phyloP scores from a whole-genome alignment of 2,329 filamentous ascomycete species.

The Chaetomiaceae sp. region DNA sequence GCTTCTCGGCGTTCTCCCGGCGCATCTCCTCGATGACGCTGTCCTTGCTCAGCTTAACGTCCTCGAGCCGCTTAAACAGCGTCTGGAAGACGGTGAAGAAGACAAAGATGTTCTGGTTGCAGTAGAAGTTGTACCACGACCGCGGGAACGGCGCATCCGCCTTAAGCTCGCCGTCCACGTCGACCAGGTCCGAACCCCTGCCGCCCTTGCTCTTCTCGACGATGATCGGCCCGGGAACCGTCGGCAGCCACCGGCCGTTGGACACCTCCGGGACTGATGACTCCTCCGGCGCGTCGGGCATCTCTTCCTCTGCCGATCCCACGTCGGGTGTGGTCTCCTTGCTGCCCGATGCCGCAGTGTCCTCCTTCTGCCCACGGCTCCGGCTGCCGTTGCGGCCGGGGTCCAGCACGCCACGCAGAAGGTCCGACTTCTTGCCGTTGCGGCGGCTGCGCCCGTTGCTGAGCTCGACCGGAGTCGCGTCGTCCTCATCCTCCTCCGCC shows the following conservation, averaged over 20 bases:
- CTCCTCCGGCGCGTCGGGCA: slow-evolving; percentile 57
- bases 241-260: slow-evolving; percentile 61
- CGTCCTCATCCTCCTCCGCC: slow-evolving; percentile 73
- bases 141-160: slow-evolving; percentile 77
- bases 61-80: slow-evolving; percentile 78
- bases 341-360: slow-evolving; percentile 70
- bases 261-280: slow-evolving; percentile 55
- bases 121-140: slow-evolving; percentile 82
- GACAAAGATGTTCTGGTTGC: slow-evolving; percentile 85
- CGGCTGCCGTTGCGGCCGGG: slow-evolving; percentile 66
- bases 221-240: slow-evolving; percentile 52
- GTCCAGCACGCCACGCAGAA: slow-evolving; percentile 83
- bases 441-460: slow-evolving; percentile 64
- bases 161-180: slow-evolving; percentile 60
- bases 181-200: slow-evolving; percentile 41
- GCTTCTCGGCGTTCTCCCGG: slow-evolving; percentile 69
- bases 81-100: slow-evolving; percentile 92
- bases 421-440: slow-evolving; percentile 70
- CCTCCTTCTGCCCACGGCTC: slow-evolving; percentile 69
- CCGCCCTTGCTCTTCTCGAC: slow-evolving; percentile 31
- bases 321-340: slow-evolving; percentile 86
- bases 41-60: slow-evolving; percentile 74
- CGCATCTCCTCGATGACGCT: slow-evolving; percentile 69
- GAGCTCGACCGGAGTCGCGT: slow-evolving; percentile 64
- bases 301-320: slow-evolving; percentile 73